These are phyloP conservation scores for Solanum arcanum DNA, from an alignment of 257 asterid genomes.

Conservation along the genomic window DNA sequence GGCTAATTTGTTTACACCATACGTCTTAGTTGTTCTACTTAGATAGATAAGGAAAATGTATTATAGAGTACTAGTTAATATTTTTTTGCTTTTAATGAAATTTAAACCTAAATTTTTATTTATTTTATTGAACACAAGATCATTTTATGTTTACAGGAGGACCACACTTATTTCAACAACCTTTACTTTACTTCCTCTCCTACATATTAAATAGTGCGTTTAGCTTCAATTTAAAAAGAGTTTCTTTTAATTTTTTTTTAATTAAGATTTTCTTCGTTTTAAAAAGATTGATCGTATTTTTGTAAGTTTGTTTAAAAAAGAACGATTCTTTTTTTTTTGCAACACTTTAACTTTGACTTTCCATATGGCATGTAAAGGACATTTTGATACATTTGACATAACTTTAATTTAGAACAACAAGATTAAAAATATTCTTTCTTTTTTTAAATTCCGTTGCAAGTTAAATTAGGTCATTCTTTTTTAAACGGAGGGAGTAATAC, in stretches of 20 bases:
- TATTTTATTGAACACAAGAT: background rate
- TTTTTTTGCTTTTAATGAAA: background rate
- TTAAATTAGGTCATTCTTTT: too few species aligned
- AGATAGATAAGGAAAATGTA: background rate
- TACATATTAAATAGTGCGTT: background rate
- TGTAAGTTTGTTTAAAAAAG: too few species aligned
- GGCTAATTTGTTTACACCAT: background rate
- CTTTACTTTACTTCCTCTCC: background rate
- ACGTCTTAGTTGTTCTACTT: background rate
- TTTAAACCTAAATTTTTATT: background rate
- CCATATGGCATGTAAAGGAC: accelerated
- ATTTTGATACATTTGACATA: too few species aligned
- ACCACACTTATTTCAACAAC: background rate
- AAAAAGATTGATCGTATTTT: too few species aligned
- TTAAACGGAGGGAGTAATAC: background rate
- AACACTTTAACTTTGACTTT: too few species aligned
- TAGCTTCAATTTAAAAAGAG: background rate
- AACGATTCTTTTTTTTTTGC: too few species aligned
- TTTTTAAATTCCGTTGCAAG: accelerated
- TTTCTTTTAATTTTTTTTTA: background rate
- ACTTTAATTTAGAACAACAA: too few species aligned
- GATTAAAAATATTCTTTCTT: too few species aligned
- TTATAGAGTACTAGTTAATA: background rate
- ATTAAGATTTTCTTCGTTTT: accelerated
- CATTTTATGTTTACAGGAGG: background rate